Evolutionary conservation across 306 rosid species (phyloP).

Genomic region (Lathyrus tuberosus): DNA sequence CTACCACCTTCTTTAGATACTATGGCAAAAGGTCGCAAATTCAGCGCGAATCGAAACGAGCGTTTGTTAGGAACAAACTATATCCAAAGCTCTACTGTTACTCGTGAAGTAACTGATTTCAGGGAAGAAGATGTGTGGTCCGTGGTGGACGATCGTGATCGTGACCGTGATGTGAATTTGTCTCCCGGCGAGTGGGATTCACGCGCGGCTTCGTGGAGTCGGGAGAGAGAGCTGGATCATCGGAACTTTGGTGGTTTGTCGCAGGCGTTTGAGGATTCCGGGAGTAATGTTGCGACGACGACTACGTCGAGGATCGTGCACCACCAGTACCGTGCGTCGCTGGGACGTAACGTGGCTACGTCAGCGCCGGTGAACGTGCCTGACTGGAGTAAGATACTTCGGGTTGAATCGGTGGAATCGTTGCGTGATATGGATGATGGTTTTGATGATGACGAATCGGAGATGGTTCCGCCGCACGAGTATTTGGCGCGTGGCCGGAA

Average conservation of each 20-base stretch:
- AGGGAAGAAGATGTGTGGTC: slow-evolving; percentile 89
- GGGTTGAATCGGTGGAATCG: slow-evolving; percentile 73
- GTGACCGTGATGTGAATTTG: slow-evolving; percentile 14
- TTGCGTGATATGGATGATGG: slow-evolving; percentile 55
- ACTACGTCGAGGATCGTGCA: slow-evolving; percentile 64
- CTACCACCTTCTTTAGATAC: slow-evolving; percentile 23
- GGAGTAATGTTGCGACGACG: slow-evolving; percentile 29
- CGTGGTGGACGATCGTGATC: slow-evolving; percentile 41
- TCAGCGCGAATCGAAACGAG: slow-evolving; percentile 64
- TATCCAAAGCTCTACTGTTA: slow-evolving; percentile 35
- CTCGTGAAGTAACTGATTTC: slow-evolving; percentile 58
- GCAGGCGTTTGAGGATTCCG: slow-evolving; percentile 60
- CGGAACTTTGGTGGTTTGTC: slow-evolving; percentile 66
- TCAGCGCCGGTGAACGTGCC: slow-evolving; percentile 96
- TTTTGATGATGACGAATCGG: slow-evolving; percentile 54
- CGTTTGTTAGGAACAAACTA: slow-evolving; percentile 65
- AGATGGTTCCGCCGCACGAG: slow-evolving; percentile 94
- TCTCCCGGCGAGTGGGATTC: slow-evolving; percentile 47
- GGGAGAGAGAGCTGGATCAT: slow-evolving; percentile 41
- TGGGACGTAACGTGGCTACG: slow-evolving; percentile 58
- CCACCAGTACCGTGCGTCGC: slow-evolving; percentile 61
- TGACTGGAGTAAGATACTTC: slow-evolving; percentile 95
- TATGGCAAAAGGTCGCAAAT: slow-evolving; percentile 90
- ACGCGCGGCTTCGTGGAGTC: slow-evolving; percentile 36
- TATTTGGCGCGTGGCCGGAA: slow-evolving; percentile 82